Evolutionary conservation across 805 yeast species (phyloP), one percentile per base, ranked within the genome.

Genomic region (Brettanomyces custersianus): DNA sequence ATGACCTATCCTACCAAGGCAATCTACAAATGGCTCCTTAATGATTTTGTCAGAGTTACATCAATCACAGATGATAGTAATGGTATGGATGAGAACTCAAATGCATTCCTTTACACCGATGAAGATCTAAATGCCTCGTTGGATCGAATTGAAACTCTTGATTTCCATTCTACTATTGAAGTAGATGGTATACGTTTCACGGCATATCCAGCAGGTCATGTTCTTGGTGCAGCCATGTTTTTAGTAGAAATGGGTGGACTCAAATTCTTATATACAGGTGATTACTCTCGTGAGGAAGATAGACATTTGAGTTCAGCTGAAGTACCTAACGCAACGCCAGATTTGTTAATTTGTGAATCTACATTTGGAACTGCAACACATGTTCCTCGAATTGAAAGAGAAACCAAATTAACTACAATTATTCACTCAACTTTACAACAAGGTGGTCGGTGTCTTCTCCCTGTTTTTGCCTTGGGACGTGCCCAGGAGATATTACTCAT

Each of bases 1-100:
- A 92, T 92, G 99, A 92, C 99, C 21, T 96, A 92, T 59, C 97
- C 99, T 5, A 92, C 98, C 0, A 92, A 92, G 63, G 97, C 98
- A 27, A 92, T 92, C 39, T 92, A 88, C 57, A 73, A 96, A 45
- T 92, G 98, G 97, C 70, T 92, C 31, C 60, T 92, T 39, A 80
- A 87, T 41, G 99, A 92, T 66, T 92, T 88, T 51, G 96, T 92
- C 13, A 71, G 90, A 49, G 97, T 92, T 20, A 85, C 95, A 11
- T 68, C 74, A 20, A 68, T 74, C 29, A 65, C 70, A 2, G 69
- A 65, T 28, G 59, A 62, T 2, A 61, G 57, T 20, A 58, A 59
- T 11, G 51, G 50, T 7, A 70, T 64, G 29, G 75, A 74, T 31
- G 65, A 69, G 3, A 64, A 62, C 36, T 55, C 52, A 4, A 54